Evolutionary conservation across 306 rosid genomes (phyloP).

Genomic region (Malus sylvestris): DNA sequence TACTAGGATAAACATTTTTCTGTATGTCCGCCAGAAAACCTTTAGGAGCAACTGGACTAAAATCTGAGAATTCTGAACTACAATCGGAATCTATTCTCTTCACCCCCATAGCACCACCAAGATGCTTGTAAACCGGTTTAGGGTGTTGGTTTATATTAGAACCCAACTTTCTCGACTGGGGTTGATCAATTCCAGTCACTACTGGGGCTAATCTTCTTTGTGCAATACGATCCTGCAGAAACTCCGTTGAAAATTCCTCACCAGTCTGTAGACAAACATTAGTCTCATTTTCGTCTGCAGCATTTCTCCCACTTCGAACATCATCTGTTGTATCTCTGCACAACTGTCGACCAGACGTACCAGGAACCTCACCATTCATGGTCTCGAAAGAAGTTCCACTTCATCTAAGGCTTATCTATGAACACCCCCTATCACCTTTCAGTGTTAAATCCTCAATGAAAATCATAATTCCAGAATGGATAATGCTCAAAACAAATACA

Average conservation of each 20-base stretch:
- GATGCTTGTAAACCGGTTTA: slow-evolving; percentile 40
- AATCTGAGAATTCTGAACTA: slow-evolving; percentile 42
- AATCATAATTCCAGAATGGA: too few relatives aligned
- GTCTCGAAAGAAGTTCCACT: slow-evolving; percentile 16
- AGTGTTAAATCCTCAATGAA: slow-evolving; percentile 13
- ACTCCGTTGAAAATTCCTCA: slow-evolving; percentile 80
- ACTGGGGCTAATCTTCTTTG: slow-evolving; percentile 42
- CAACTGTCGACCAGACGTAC: slow-evolving; percentile 25
- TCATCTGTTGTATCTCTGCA: slow-evolving; percentile 21
- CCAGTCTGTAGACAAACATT: slow-evolving; percentile 70
- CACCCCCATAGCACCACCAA: slow-evolving; percentile 29
- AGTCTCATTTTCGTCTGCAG: slow-evolving; percentile 25
- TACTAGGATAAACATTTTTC: slow-evolving; percentile 35
- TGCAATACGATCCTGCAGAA: slow-evolving; percentile 59
- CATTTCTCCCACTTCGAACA: slow-evolving; percentile 21
- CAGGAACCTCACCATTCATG: slow-evolving; percentile 62
- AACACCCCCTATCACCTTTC: slow-evolving; percentile 16
- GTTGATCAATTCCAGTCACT: slow-evolving; percentile 35
- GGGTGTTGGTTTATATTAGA: slow-evolving; percentile 26
- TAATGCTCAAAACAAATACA: neutral
- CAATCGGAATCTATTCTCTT: slow-evolving; percentile 39
- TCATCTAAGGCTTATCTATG: slow-evolving; percentile 11
- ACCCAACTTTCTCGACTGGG: slow-evolving; percentile 32
- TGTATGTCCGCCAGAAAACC: slow-evolving; percentile 44
- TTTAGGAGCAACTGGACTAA: slow-evolving; percentile 16